Evolutionary conservation across 306 rosid species (phyloP).

Genomic region (Citrullus mucosospermus): DNA sequence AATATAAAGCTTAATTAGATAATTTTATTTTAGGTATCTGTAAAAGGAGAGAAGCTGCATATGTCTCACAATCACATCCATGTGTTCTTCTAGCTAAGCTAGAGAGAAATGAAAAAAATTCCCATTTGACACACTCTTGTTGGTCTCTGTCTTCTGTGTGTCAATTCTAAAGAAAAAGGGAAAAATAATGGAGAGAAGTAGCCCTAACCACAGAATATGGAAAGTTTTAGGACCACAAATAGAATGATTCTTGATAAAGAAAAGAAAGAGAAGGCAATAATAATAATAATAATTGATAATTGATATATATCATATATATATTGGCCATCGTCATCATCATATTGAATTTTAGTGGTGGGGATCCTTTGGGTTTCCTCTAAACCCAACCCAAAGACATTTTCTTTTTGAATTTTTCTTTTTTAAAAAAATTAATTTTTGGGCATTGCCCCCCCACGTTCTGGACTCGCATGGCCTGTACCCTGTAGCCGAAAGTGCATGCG

Average conservation of each 20-base stretch:
- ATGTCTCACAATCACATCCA: no score
- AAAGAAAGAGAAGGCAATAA: background rate
- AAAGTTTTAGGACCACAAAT: slow-evolving; percentile 2
- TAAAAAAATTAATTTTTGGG: no score
- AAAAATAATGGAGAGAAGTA: background rate
- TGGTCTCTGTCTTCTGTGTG: background rate
- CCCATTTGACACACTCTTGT: background rate
- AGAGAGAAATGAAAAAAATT: background rate
- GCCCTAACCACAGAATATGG: slow-evolving; percentile 5
- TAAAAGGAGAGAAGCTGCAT: background rate
- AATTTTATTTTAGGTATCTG: background rate
- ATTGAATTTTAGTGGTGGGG: background rate
- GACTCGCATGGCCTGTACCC: background rate
- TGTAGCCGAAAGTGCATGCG: slow-evolving; percentile 6
- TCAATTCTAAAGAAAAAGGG: no score
- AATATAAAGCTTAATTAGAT: background rate
- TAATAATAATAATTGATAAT: no score
- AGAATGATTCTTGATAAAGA: background rate
- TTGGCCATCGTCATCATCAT: background rate
- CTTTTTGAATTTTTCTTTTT: background rate
- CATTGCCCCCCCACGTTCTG: background rate
- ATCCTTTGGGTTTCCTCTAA: background rate
- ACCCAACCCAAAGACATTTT: background rate
- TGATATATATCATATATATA: no score
- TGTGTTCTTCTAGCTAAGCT: background rate